phyloP scores from a whole-genome alignment of 306 rosid genomes.

The Quercus agrifolia region DNA sequence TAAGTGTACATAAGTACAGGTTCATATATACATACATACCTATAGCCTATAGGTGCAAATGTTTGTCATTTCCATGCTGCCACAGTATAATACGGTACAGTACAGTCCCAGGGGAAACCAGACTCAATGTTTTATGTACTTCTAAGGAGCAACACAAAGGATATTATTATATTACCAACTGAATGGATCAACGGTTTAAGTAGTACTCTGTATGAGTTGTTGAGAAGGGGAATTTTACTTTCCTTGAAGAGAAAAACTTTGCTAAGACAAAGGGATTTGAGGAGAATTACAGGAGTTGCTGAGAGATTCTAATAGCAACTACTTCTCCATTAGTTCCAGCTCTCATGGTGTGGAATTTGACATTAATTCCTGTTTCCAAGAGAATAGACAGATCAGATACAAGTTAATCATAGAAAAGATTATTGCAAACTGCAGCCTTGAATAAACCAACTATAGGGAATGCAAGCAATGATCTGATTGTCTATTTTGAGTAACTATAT shows the following conservation, averaged over 20 bases:
- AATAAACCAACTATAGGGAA: not conserved
- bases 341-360: constrained; percentile 87
- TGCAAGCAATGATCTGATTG: not conserved
- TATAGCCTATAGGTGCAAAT: not conserved
- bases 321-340: constrained; percentile 79
- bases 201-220: not conserved
- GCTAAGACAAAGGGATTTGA: not conserved
- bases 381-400: not conserved
- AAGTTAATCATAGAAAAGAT: too few species aligned
- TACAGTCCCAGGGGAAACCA: not conserved
- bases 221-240: not conserved
- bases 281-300: constrained; percentile 75
- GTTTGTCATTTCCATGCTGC: too few species aligned
- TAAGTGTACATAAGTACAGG: not conserved
- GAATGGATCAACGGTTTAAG: not conserved
- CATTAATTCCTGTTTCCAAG: constrained; percentile 65
- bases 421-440: not conserved
- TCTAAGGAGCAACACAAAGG: not conserved
- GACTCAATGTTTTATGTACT: not conserved
- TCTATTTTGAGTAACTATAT: not conserved
- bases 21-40: not conserved
- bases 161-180: not conserved
- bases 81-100: too few species aligned
- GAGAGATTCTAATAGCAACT: constrained; percentile 85
- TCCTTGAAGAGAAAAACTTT: not conserved